Base-by-base conservation (phyloP, 2,329 filamentous ascomycete species). In the Colletotrichum somersetense region DNA sequence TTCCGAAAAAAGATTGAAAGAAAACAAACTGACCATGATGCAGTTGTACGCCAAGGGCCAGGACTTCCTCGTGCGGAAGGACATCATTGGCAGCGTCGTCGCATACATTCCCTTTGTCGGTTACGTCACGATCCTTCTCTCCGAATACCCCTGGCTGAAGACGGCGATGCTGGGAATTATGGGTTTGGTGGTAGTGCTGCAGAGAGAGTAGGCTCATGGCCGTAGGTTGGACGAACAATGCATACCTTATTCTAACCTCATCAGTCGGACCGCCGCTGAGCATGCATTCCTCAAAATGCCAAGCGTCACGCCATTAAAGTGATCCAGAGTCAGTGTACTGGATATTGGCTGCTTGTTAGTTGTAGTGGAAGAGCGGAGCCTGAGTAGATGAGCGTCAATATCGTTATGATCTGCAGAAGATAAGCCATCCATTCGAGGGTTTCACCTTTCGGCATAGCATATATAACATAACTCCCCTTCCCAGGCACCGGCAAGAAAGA, bases 111-210 rank as follows among this genome's bases (percentile, higher is more conserved):
- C 96, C 0, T 97, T 96, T 78, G 95, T 98, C 18, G 96, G 96
- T 75, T 98, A 98, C 79, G 95, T 98, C 57, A 99, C 96, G 1
- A 99, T 99, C 77, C 86, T 98, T 82, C 86, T 99, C 74, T 96
- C 93, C 74, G 96, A 99, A 81, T 92, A 99, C 80, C 96, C 96
- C 7, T 98, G 96, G 96, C 82, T 98, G 77, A 99, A 99, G 89
- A 97, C 94, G 55, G 96, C 91, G 35, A 93, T 98, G 91, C 82
- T 99, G 78, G 96, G 94, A 1, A 88, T 98, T 62, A 99, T 99
- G 96, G 96, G 96, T 1, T 81, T 98, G 77, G 91, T 97, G 84
- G 96, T 98, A 35, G 92, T 99, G 59, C 81, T 99, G 77, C 96
- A 99, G 81, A 86, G 95, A 78, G 96, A 99, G 85, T 98, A 85